Evolutionary conservation across 495 filamentous ascomycete genomes (phyloP), one percentile per base, ranked within the genome.

Genomic region (Cryomyces antarcticus): DNA sequence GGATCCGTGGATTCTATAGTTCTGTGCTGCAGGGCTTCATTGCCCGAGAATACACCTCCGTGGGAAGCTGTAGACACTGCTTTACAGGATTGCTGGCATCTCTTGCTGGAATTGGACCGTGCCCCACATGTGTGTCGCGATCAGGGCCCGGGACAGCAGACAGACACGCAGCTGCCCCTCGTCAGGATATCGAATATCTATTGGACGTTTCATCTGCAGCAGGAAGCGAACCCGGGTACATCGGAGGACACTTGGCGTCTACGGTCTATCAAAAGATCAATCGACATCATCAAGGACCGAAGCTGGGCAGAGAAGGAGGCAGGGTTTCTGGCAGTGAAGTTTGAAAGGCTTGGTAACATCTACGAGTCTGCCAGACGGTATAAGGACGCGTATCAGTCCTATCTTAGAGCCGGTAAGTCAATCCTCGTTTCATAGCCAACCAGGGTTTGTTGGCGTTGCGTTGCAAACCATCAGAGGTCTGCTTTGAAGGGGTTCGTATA

Each of bases 171-270:
- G 9, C 27, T 7, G 11, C 38, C 38, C 2, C 55, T 71, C 40
- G 64, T 74, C 28, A 69, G 77, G 53, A 64, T 93, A 29, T 89
- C 84, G 0, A 83, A 87, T 54, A 62, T 84, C 11, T 87, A 84
- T 54, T 89, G 80, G 65, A 65, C 74, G 17, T 70, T 77, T 24
- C 65, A 69, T 46, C 57, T 65, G 11, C 68, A 64, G 45, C 63
- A 67, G 43, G 42, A 48, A 4, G 60, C 57, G 42, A 52, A 55
- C 0, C 6, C 41, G 6, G 36, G n/a, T 37, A 37, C 9, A 12
- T 50, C 58, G 24, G 57, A 55, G 6, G 57, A 9, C 11, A 39
- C 7, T 7, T 10, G 61, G 12, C 56, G 66, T 11, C 27, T 67
- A 5, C 55, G 59, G 6, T 59, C 66, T 33, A 58, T 78, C 38